Conservation (phyloP, 2,329 filamentous ascomycete species). For the Exserohilum rostratum region DNA sequence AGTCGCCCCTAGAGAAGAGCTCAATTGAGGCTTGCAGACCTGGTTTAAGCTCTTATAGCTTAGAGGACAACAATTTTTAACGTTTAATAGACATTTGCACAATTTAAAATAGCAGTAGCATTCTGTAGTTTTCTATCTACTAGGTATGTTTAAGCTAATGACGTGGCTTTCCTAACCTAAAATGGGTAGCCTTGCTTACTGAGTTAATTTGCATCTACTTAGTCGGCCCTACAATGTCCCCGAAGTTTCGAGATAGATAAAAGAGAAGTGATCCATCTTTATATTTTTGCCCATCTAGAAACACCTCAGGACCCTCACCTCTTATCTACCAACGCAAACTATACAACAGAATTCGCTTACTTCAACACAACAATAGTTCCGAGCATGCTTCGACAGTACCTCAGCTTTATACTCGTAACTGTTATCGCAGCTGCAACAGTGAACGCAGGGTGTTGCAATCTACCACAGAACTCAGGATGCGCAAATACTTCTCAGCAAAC, state of each 20-base stretch:
- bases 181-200: neutral
- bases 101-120: neutral
- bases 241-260: slow-evolving; percentile 1
- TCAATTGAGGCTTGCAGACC: neutral
- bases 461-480: neutral
- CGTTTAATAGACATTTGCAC: slow-evolving; percentile 1
- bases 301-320: neutral
- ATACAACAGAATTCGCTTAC: neutral
- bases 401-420: slow-evolving; percentile 1
- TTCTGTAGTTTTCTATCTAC: neutral
- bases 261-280: neutral
- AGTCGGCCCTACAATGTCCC: slow-evolving; percentile 2
- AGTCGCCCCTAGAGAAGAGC: neutral
- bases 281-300: slow-evolving; percentile 1
- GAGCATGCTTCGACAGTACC: slow-evolving; percentile 1
- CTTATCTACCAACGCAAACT: neutral
- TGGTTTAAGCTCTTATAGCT: neutral
- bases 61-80: neutral
- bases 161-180: neutral
- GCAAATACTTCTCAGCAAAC: neutral
- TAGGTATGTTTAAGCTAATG: slow-evolving; percentile 2
- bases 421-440: neutral
- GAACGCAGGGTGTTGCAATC: neutral
- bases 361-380: neutral
- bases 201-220: neutral